Percentiles rank a stretch among this genome's conserved stretches.
phyloP scores from a whole-genome alignment of 371 early-diverging fungal genomes.

The Ordospora colligata region DNA sequence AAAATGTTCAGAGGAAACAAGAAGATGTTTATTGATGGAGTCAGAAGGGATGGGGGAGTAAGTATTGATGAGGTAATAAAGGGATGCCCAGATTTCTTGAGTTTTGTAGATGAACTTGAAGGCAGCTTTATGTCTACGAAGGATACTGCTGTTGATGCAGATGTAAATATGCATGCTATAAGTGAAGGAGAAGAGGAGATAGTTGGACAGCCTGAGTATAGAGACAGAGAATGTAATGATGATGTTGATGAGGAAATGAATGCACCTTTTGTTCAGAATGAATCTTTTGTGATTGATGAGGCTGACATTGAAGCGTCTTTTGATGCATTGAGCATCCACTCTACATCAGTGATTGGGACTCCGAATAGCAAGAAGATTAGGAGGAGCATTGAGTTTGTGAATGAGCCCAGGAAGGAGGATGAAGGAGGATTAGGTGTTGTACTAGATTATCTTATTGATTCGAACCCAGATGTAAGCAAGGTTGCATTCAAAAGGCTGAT shows the following conservation, averaged over 20 bases:
- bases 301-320: slow-evolving; percentile 16
- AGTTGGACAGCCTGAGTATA: neutral
- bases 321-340: slow-evolving; percentile 14
- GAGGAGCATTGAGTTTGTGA: slow-evolving; percentile 1
- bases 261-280: slow-evolving; percentile 11
- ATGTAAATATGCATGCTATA: neutral
- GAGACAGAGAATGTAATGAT: neutral
- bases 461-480: slow-evolving; percentile 6
- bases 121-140: neutral
- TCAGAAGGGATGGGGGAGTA: neutral
- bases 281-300: neutral
- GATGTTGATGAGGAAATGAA: neutral
- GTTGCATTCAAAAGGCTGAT: slow-evolving; percentile 28
- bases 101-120: slow-evolving; percentile 23
- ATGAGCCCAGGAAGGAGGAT: slow-evolving; percentile 9
- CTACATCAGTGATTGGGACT: neutral
- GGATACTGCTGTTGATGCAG: neutral
- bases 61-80: slow-evolving; percentile 11
- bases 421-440: slow-evolving; percentile 17
- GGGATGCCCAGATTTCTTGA: slow-evolving; percentile 25
- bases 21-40: slow-evolving; percentile 1
- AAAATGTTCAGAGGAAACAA: slow-evolving; percentile 15
- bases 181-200: neutral
- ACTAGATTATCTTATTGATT: slow-evolving; percentile 26
- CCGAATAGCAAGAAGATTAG: slow-evolving; percentile 21